Evolutionary conservation across 2,329 filamentous ascomycete genomes (phyloP), one percentile per base, ranked within the genome.

Genomic region (Delphinella strobiligena): DNA sequence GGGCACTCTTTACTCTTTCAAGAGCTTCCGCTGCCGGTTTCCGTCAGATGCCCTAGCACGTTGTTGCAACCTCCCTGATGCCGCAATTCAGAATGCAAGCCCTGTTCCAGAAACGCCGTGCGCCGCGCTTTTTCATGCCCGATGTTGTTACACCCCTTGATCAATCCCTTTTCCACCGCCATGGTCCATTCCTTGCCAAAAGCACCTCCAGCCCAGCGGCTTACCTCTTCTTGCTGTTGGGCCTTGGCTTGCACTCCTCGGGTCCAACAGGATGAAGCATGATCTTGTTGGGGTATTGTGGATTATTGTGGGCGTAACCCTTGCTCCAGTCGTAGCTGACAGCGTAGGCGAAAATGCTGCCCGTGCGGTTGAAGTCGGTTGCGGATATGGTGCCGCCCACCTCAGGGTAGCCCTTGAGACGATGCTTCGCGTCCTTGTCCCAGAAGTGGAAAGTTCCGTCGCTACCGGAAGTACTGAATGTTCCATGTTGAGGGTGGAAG

Each of bases 301-400:
- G 77, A 18, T 69, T 91, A 63, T 96, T 96, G 49, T 71, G 75
- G 48, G 82, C 76, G 65, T 89, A 95, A 12, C 91, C 91, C 69
- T 98, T 96, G 66, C 82, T 87, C 91, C 91, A 98, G 66, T 98
- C 91, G 61, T 98, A 98, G 58, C 86, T 87, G 35, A 95, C 76
- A 18, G 88, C 86, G 44, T 69, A 71, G 7, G 66, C 67, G 45
- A 70, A 70, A 47, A 70, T 68, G 48, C 59, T 80, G 38, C 91
- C 91, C 42, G 71, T 81, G 52, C 78, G 76, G 66, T 88, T 93
- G 71, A 98, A 98, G n/a, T 78, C 83, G 2, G 88, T 94, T 17
- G 84, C 74, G 5, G 82, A 82, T 64, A 98, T 98, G 53, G 82
- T 85, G 42, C 88, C 88, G 43, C 66, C 66, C 27, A 68, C 65